Percentiles rank a stretch among this genome's conserved stretches.
phyloP scores from a whole-genome alignment of 2,329 filamentous ascomycete genomes.

The Neopestalotiopsis clavispora region DNA sequence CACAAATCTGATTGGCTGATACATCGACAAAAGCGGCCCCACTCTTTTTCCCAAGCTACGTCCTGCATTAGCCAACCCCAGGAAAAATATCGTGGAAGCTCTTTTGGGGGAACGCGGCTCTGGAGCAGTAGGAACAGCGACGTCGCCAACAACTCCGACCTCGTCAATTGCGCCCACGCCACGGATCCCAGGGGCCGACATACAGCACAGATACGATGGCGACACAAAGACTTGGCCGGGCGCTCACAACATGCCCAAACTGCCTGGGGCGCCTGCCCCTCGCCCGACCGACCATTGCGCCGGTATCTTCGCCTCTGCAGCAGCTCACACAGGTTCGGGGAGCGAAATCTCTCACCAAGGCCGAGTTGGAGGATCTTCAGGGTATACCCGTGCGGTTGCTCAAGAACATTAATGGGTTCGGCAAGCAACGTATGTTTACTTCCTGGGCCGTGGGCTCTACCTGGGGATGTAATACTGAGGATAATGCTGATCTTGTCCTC shows the following conservation, averaged over 20 bases:
- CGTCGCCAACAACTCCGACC: background rate
- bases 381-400: constrained; percentile 51
- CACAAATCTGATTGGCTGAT: background rate
- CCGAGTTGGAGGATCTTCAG: constrained; percentile 40
- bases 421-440: constrained; percentile 38
- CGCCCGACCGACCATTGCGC: constrained; percentile 23
- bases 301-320: constrained; percentile 26
- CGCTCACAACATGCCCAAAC: constrained; percentile 36
- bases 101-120: background rate
- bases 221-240: constrained; percentile 19
- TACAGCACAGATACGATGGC: constrained; percentile 16
- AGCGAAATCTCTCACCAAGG: constrained; percentile 37
- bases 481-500: background rate
- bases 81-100: constrained; percentile 1
- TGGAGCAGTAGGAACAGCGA: background rate
- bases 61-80: background rate
- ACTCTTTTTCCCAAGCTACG: background rate
- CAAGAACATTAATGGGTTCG: constrained; percentile 44
- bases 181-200: background rate
- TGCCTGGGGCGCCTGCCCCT: constrained; percentile 35
- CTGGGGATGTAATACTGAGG: background rate
- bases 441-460: background rate
- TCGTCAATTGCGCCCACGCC: background rate
- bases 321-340: constrained; percentile 38
- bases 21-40: background rate